Evolutionary conservation across 495 filamentous ascomycete species (phyloP).

Genomic region (Penicillium coffeae): DNA sequence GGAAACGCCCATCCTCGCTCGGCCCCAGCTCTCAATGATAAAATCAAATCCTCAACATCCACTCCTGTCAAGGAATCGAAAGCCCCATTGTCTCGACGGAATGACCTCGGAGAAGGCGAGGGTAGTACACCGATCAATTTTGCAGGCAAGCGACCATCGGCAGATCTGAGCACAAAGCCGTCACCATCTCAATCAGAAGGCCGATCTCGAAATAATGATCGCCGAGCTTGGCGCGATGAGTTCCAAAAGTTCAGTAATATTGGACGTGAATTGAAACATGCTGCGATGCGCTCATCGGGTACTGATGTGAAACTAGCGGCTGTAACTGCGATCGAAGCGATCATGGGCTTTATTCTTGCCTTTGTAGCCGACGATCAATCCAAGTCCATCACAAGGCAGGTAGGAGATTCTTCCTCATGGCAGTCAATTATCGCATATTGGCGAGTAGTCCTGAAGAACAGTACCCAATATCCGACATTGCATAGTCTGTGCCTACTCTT

Average conservation of each 20-base stretch:
- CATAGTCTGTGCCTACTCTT: constrained; percentile 42
- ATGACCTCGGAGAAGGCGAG: constrained; percentile 25
- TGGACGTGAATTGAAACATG: constrained; percentile 49
- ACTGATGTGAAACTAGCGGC: constrained; percentile 40
- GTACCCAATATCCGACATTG: constrained; percentile 33
- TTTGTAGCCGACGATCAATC: constrained; percentile 46
- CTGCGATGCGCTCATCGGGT: constrained; percentile 34
- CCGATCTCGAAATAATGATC: constrained; percentile 33
- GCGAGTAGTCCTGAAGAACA: constrained; percentile 39
- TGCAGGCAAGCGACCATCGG: constrained; percentile 22
- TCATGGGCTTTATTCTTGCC: constrained; percentile 47
- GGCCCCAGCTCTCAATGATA: constrained; percentile 21
- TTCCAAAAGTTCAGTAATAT: constrained; percentile 38
- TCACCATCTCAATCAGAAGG: constrained; percentile 28
- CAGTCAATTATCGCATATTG: constrained; percentile 48
- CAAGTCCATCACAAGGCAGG: constrained; percentile 29
- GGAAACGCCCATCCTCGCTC: constrained; percentile 7
- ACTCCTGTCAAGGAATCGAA: constrained; percentile 34
- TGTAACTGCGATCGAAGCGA: constrained; percentile 44
- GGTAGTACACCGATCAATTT: constrained; percentile 25
- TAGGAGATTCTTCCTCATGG: constrained; percentile 44
- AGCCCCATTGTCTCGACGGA: constrained; percentile 19
- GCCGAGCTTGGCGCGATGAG: constrained; percentile 44
- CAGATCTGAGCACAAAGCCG: constrained; percentile 25
- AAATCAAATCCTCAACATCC: constrained; percentile 19